Base-by-base conservation (phyloP, 192 early-diverging fungal species). In the Backusella australiensis region DNA sequence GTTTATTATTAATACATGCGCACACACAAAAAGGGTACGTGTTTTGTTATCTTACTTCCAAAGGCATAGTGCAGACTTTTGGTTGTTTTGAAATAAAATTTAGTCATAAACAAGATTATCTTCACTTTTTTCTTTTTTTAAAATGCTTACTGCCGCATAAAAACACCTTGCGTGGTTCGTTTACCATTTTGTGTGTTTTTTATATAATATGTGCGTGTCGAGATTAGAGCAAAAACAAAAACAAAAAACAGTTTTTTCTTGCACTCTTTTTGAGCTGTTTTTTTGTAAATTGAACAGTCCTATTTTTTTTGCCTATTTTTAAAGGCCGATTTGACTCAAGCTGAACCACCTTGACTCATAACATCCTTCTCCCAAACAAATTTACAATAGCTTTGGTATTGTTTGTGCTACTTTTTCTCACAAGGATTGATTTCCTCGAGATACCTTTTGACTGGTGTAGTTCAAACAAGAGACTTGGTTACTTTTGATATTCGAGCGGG, bases 51-150 rank as follows among this genome's bases (percentile, higher is more conserved):
- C 29, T 34, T 78, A 86, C 85, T 73, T 86, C 85, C 69, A 81
- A 83, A 21, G 85, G 85, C 77, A 86, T 80, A 6, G 85, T 73
- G 53, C 85, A 86, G 17, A 86, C 85, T 85, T 41, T 32, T 0
- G 7, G 3, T 46, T 21, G 11, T 46, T 32, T 6, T 34, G 74
- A 41, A 36, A 77, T 44, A 49, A 1, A 42, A 63, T 38, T 36
- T 41, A 38, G 42, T 11, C 15, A 38, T 29, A 17, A 46, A 38
- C 34, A 44, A 26, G 34, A 4, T 6, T 42, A 32, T 32, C 32
- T 29, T 41, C 8, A 21, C 7, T 29, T 38, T 36, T 32, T 26
- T 80, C 21, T 26, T 11, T 46, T 21, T 49, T 23, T 34, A 17
- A 9, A 77, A 63, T 63, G 56, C 78, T 44, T 84, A 86, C 85